Evolutionary conservation across 177 flowering plant genomes (phyloP).

Genomic region (Telopea speciosissima): DNA sequence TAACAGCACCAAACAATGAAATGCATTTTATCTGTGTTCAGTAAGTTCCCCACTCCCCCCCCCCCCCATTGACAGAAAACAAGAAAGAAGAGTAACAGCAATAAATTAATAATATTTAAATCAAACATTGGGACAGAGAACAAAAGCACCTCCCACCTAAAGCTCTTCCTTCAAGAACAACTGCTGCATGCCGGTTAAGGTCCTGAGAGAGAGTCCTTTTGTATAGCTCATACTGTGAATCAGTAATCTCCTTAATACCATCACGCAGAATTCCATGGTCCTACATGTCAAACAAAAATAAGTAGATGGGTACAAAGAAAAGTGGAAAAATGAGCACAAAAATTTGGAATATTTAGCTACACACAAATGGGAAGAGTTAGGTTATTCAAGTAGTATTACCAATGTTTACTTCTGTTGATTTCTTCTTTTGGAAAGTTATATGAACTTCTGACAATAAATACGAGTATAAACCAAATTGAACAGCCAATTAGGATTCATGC

Average conservation of each 20-base stretch:
- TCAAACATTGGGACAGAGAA: too few species aligned
- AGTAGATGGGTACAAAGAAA: slow-evolving; percentile 2
- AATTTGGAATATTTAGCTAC: neutral
- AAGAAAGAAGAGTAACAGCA: too few species aligned
- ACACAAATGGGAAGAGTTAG: too few species aligned
- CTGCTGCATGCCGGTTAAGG: slow-evolving; percentile 92
- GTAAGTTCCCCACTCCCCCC: too few species aligned
- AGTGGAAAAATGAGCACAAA: neutral
- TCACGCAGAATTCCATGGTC: slow-evolving; percentile 84
- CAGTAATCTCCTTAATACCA: slow-evolving; percentile 53
- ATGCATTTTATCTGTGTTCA: neutral
- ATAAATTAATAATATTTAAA: too few species aligned
- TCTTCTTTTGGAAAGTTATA: too few species aligned
- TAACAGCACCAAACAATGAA: neutral
- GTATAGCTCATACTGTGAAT: slow-evolving; percentile 53
- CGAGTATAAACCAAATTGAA: too few species aligned
- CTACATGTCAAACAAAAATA: slow-evolving; percentile 29
- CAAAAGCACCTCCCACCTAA: slow-evolving; percentile 35
- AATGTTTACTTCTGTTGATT: too few species aligned
- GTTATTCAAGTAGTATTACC: too few species aligned
- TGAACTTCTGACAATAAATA: too few species aligned
- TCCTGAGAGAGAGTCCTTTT: slow-evolving; percentile 71
- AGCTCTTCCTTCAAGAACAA: slow-evolving; percentile 91
- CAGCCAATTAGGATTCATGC: too few species aligned
- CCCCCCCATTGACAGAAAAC: too few species aligned